Base-by-base conservation (phyloP, 768 basidiomycete genomes). In the Collybia nuda region DNA sequence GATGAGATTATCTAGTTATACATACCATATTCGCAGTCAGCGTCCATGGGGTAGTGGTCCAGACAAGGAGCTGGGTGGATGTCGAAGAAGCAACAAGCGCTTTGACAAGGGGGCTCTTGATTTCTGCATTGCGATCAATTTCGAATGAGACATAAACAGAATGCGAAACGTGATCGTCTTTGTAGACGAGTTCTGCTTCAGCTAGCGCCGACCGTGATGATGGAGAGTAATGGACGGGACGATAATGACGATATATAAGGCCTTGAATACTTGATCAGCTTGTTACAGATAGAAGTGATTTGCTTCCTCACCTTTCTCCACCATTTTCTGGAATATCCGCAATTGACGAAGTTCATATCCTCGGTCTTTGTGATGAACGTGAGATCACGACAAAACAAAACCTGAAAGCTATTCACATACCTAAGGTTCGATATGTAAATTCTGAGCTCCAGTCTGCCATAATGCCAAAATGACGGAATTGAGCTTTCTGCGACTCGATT, bases 21-120 rank as follows among this genome's bases (percentile, higher is more conserved):
- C 78, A 37, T 57, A 93, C 94, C 89, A 94, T 93, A 62, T 99
- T 98, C 1, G 93, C 91, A 5, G 90, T 93, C 41, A 98, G 70
- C 3, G 93, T 98, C 96, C 96, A 99, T 1, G 96, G 91, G 0
- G 96, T 98, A 3, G 96, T 98, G 2, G 96, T 98, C 96, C 96
- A 99, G 3, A 96, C 88, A 15, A 93, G 72, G 8, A 97, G 58
- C 23, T 77, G 75, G 9, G 86, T 67, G 2, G 67, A 64, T 11
- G 62, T 56, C 2, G 43, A 59, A 15, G 56, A 62, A 2, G 61
- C 56, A 6, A 78, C 46, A 14, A 75, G 51, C 14, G 70, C 50
- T 19, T 64, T 67, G 40, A 78, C 59, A 36, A 63, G 40, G 28
- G 52, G 46, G 32, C 56, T 60, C 32, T 55, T 53, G 49, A 48